Evolutionary conservation across 257 asterid genomes (phyloP), one percentile per base, ranked within the genome.

Genomic region (Marsdenia floribunda): DNA sequence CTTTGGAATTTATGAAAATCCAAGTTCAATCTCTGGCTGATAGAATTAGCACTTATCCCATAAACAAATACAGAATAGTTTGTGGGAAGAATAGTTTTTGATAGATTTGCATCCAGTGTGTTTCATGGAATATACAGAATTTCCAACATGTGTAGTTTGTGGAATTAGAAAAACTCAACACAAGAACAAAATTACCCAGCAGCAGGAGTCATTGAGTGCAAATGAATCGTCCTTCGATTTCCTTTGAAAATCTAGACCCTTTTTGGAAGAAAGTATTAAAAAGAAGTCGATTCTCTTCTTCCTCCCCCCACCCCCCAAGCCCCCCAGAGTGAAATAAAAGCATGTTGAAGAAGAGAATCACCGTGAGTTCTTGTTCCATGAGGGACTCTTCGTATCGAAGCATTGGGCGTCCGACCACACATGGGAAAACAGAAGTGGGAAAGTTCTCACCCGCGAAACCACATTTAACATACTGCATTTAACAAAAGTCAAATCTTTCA

Each of bases 341-440:
- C 35, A 42, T 66, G 74, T 16, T 65, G 70, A 76, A 57, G 49
- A 61, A 81, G 22, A 72, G 81, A 73, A 80, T 74, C 33, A 93
- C 97, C 93, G 88, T 88, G 81, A 94, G 76, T 80, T 93, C 94
- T 81, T 93, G 96, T 77, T 91, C 97, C 91, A 90, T 90, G 38
- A 93, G 90, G 40, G 97, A 89, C 81, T 93, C 98, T 87, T 93
- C 97, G 57, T 85, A 92, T 49, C 99, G 92, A 42, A 94, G 96
- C 97, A 94, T 92, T 63, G 99, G 99, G 86, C 96, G 85, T 75
- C 98, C 98, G 65, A 94, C 96, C 70, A 94, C 99, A 79, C 97
- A 88, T 66, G 99, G 99, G 81, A 88, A 94, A 68, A 94, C 99
- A 16, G 99, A 94, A 54, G 96, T 92, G 69, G 97, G 99, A 76